These are phyloP conservation scores for Coemansia asiatica DNA, from an alignment of 192 early-diverging fungal genomes.

Conservation along the genomic window DNA sequence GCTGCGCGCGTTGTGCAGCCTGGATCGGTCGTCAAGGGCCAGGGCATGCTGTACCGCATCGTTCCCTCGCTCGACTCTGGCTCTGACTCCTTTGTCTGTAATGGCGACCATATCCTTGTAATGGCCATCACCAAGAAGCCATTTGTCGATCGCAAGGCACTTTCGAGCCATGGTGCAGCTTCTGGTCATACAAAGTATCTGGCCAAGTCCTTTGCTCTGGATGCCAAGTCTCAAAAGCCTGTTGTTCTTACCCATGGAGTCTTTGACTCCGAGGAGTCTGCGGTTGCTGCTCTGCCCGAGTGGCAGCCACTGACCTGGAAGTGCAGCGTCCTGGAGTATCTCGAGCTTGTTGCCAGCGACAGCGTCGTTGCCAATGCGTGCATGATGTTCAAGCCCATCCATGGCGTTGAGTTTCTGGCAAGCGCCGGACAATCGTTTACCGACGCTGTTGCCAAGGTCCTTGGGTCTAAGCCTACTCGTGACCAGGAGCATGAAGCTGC, in stretches of 20 bases:
- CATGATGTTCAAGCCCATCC: conserved; percentile 35
- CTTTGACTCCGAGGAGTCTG: conserved; percentile 30
- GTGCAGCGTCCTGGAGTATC: conserved; percentile 43
- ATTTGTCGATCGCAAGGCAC: conserved; percentile 9
- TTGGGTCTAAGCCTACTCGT: conserved; percentile 14
- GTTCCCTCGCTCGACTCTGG: conserved; percentile 22
- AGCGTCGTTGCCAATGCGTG: conserved; percentile 20
- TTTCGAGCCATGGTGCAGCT: neutral
- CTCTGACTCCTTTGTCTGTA: conserved; percentile 56
- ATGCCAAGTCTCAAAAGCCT: conserved; percentile 17
- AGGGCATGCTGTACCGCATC: conserved; percentile 55
- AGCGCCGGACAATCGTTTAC: conserved; percentile 26
- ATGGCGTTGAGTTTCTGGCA: conserved; percentile 34
- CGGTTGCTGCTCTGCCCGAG: conserved; percentile 27
- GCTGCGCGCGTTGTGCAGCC: conserved; percentile 50
- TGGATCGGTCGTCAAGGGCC: conserved; percentile 41
- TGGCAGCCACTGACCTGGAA: conserved; percentile 40
- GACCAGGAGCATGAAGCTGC: conserved; percentile 27
- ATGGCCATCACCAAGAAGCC: conserved; percentile 31
- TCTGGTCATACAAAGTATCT: neutral
- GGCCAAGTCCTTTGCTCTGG: conserved; percentile 16
- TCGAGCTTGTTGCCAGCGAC: conserved; percentile 29
- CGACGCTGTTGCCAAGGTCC: conserved; percentile 8
- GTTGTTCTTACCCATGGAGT: conserved; percentile 7
- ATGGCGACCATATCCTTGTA: conserved; percentile 57